These are phyloP conservation scores for Laetiporus sulphureus DNA, from an alignment of 1,284 basidiomycete species.

Conservation along the genomic window DNA sequence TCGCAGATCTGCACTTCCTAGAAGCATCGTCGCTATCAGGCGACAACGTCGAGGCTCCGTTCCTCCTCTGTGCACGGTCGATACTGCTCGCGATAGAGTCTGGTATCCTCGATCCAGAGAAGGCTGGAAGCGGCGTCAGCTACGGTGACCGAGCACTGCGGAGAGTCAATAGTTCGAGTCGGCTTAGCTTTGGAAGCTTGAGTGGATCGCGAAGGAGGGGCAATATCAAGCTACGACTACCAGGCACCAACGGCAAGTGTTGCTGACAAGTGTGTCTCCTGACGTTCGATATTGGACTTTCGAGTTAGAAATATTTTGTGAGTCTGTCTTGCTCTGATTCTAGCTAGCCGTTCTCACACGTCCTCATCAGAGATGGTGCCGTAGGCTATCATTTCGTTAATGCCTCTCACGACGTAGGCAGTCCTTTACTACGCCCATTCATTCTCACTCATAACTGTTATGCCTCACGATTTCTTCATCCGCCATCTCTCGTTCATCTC, in stretches of 20 bases:
- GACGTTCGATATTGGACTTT: too few relatives aligned
- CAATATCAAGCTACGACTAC: conserved; percentile 49
- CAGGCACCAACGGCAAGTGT: conserved; percentile 42
- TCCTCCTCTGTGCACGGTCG: conserved; percentile 83
- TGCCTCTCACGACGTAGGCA: not conserved
- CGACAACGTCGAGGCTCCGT: conserved; percentile 92
- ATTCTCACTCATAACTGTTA: too few relatives aligned
- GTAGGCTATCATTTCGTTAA: not conserved
- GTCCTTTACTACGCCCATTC: not conserved
- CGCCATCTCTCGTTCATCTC: too few relatives aligned
- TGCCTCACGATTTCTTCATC: too few relatives aligned
- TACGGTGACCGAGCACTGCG: conserved; percentile 92
- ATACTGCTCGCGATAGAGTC: conserved; percentile 93
- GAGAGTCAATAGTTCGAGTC: conserved; percentile 79
- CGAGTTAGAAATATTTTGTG: not conserved
- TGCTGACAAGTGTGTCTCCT: too few relatives aligned
- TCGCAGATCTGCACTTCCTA: conserved; percentile 81
- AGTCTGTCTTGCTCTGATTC: not conserved
- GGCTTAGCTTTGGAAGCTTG: conserved; percentile 73
- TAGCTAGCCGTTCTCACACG: too few relatives aligned
- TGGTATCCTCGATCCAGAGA: conserved; percentile 88
- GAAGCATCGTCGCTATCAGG: conserved; percentile 91
- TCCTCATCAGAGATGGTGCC: too few relatives aligned
- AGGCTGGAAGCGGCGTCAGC: conserved; percentile 88
- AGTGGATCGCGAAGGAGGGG: conserved; percentile 54